Evolutionary conservation across 1,284 basidiomycete genomes (phyloP).

Genomic region (Cutaneotrichosporon cutaneum): DNA sequence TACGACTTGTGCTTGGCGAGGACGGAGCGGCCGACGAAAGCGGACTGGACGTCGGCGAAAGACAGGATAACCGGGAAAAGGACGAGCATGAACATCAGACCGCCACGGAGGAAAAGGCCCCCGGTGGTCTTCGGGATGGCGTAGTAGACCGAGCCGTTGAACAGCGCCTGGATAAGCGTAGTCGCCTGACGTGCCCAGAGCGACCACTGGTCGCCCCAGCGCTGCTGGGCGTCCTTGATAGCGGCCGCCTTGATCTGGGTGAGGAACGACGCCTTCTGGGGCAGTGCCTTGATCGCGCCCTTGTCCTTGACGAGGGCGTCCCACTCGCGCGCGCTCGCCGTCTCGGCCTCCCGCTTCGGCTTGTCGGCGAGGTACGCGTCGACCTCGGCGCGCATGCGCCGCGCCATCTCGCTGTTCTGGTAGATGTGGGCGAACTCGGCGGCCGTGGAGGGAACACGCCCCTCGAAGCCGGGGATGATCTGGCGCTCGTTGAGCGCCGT

Average conservation of each 20-base stretch:
- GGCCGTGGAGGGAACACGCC: conserved; percentile 61
- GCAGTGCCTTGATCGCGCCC: conserved; percentile 20
- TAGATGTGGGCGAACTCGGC: conserved; percentile 57
- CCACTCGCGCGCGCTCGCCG: conserved; percentile 23
- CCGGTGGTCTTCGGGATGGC: conserved; percentile 62
- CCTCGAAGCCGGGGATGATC: conserved; percentile 56
- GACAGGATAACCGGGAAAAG: conserved; percentile 56
- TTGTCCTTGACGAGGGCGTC: conserved; percentile 33
- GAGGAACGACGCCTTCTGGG: conserved; percentile 33
- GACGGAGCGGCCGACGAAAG: conserved; percentile 71
- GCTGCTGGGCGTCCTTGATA: conserved; percentile 44
- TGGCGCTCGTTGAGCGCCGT: conserved; percentile 63
- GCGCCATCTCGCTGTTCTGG: conserved; percentile 33
- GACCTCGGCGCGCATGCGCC: conserved; percentile 39
- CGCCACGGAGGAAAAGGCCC: conserved; percentile 69
- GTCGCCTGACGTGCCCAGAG: conserved; percentile 43
- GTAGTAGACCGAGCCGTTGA: conserved; percentile 73
- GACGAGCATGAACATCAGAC: conserved; percentile 58
- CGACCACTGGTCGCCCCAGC: conserved; percentile 41
- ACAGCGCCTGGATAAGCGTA: conserved; percentile 38
- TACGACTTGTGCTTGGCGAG: conserved; percentile 58
- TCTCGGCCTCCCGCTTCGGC: conserved; percentile 25
- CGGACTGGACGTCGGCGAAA: conserved; percentile 67
- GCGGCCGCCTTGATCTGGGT: conserved; percentile 44
- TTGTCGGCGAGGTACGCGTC: conserved; percentile 34